Evolutionary conservation across 169 alveolate genomes (phyloP).

Genomic region (Plasmodium cynomolgi): DNA sequence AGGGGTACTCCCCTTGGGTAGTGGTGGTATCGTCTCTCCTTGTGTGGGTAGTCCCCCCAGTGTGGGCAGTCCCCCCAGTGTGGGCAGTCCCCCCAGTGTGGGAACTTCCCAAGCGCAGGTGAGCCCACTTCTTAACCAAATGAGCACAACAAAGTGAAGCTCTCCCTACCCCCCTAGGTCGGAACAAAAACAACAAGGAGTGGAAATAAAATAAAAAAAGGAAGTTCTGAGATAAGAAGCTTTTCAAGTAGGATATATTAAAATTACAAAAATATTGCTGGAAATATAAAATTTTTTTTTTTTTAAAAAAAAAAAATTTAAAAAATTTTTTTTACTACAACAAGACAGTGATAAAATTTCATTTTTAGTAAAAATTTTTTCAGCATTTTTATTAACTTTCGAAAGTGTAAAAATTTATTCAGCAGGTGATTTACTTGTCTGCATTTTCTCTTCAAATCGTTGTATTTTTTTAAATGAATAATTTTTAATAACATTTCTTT

Average conservation of each 20-base stretch:
- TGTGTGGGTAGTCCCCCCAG: not conserved
- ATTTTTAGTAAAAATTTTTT: not conserved
- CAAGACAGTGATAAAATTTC: slow-evolving; percentile 6
- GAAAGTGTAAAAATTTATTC: slow-evolving; percentile 5
- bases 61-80: not conserved
- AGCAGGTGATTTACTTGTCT: not conserved
- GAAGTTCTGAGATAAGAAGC: not conserved
- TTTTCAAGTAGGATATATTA: slow-evolving; percentile 1
- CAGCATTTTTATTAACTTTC: not conserved
- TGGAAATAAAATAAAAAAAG: slow-evolving; percentile 8
- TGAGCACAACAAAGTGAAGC: not conserved
- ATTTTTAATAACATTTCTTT: not conserved
- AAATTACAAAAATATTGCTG: slow-evolving; percentile 16
- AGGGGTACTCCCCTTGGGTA: not conserved
- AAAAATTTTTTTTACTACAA: not conserved
- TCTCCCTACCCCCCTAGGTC: not conserved
- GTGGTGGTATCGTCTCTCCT: not conserved
- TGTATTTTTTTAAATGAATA: slow-evolving; percentile 26
- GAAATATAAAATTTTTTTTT: not conserved
- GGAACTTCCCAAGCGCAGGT: not conserved
- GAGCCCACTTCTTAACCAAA: not conserved
- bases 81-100: not conserved
- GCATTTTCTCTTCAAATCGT: slow-evolving; percentile 9
- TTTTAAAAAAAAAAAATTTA: not conserved
- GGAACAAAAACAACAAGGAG: slow-evolving; percentile 1